phyloP scores from a whole-genome alignment of 208 protist species.

The Leishmania guyanensis region DNA sequence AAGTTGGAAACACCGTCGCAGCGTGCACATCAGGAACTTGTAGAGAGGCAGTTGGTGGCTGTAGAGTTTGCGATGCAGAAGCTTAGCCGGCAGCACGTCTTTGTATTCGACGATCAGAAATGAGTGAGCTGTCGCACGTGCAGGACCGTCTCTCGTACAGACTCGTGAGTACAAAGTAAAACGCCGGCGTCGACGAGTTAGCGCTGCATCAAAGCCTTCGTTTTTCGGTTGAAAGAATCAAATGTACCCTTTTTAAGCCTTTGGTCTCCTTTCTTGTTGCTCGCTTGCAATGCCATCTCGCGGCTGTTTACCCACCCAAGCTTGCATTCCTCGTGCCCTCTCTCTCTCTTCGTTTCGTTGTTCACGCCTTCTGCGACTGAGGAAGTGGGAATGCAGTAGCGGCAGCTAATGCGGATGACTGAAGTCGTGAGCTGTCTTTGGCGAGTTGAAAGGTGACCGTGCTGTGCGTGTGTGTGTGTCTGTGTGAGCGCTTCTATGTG shows the following conservation, averaged over 20 bases:
- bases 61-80: conserved; percentile 92
- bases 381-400: neutral
- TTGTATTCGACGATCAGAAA: conserved; percentile 85
- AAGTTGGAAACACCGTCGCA: conserved; percentile 91
- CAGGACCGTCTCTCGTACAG: neutral
- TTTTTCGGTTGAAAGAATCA: neutral
- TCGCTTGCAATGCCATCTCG: neutral
- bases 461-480: neutral
- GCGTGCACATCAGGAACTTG: conserved; percentile 70
- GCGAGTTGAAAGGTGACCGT: neutral
- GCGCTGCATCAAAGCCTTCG: neutral
- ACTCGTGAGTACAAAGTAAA: neutral
- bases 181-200: neutral
- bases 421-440: neutral
- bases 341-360: neutral
- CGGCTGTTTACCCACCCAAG: neutral
- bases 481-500: neutral
- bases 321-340: neutral
- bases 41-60: conserved; percentile 83
- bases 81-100: conserved; percentile 81
- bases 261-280: neutral
- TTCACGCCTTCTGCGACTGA: neutral
- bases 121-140: conserved; percentile 6
- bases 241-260: neutral
- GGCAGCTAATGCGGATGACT: neutral